Evolutionary conservation across 352 stramenopile genomes (phyloP).

Genomic region (Phytophthora quininea): DNA sequence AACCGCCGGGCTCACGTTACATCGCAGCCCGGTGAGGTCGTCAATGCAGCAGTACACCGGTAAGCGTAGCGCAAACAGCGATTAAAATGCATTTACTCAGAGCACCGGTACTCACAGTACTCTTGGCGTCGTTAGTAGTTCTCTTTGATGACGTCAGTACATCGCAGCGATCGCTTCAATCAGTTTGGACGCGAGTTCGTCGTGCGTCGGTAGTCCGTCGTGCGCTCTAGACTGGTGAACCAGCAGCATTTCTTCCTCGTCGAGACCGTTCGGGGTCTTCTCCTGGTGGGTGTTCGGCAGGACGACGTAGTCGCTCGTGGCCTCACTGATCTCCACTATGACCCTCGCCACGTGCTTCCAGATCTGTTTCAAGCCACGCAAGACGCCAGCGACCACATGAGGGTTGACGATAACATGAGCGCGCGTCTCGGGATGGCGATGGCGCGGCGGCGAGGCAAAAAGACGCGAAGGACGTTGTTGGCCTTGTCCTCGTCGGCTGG

Average conservation of each 20-base stretch:
- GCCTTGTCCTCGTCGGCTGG: conserved; percentile 32
- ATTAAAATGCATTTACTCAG: too few relatives aligned
- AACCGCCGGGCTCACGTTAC: too few relatives aligned
- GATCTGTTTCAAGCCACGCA: conserved; percentile 55
- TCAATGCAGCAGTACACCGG: too few relatives aligned
- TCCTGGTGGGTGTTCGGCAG: conserved; percentile 14
- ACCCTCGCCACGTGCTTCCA: conserved; percentile 59
- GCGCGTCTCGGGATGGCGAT: conserved; percentile 28
- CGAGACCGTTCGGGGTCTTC: conserved; percentile 10
- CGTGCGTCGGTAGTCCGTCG: conserved; percentile 54
- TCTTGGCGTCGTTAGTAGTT: too few relatives aligned
- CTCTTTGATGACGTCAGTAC: conserved; percentile 25
- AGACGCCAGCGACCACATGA: conserved; percentile 46
- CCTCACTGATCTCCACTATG: conserved; percentile 47
- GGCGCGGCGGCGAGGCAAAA: conserved; percentile 39
- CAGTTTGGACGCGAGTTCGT: conserved; percentile 63
- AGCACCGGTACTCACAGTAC: too few relatives aligned
- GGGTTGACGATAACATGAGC: conserved; percentile 42
- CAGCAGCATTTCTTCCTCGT: conserved; percentile 28
- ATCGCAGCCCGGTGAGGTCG: too few relatives aligned
- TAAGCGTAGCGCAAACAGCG: too few relatives aligned
- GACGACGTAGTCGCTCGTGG: conserved; percentile 23
- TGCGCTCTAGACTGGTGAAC: conserved; percentile 50
- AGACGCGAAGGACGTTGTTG: conserved; percentile 46
- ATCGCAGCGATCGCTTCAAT: conserved; percentile 52